Percentiles rank a stretch among this genome's conserved stretches.
These are phyloP conservation scores for Melampsora americana DNA, from an alignment of 1,284 basidiomycete species.

Conservation along the genomic window DNA sequence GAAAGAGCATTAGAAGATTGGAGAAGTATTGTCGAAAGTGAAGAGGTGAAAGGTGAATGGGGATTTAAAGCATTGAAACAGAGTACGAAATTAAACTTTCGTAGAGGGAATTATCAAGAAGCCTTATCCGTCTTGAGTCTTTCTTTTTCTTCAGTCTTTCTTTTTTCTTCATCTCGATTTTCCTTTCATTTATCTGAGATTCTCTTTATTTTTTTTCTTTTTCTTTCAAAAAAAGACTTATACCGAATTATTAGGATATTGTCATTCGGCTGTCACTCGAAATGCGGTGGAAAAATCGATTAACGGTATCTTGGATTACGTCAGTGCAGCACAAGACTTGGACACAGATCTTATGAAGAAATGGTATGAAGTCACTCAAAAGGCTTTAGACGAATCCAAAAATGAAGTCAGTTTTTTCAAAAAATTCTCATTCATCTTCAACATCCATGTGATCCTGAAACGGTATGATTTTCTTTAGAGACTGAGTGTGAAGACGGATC, in stretches of 20 bases:
- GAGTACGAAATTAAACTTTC: constrained; percentile 88
- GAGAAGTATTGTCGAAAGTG: constrained; percentile 76
- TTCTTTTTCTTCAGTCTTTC: too few species aligned
- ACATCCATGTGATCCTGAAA: background rate
- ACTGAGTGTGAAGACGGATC: constrained; percentile 87
- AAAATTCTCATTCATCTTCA: background rate
- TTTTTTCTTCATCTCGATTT: too few species aligned
- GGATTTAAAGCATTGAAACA: constrained; percentile 99
- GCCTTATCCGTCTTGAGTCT: constrained; percentile 81
- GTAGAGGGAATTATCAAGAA: constrained; percentile 71
- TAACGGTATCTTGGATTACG: constrained; percentile 97
- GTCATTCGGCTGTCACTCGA: constrained; percentile 58
- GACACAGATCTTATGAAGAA: constrained; percentile 84
- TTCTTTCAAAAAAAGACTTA: too few species aligned
- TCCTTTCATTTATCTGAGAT: too few species aligned
- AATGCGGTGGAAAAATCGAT: constrained; percentile 78
- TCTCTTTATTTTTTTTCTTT: background rate
- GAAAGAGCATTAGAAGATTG: constrained; percentile 85
- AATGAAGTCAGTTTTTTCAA: constrained; percentile 74
- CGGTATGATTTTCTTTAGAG: constrained; percentile 60
- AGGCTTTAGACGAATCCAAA: constrained; percentile 83
- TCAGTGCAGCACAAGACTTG: constrained; percentile 74
- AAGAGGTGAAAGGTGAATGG: constrained; percentile 90
- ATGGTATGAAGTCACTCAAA: constrained; percentile 91
- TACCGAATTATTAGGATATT: constrained; percentile 29